Evolutionary conservation across 1,139 yeast species (phyloP), one percentile per base, ranked within the genome.

Genomic region (Ashbya aceris): DNA sequence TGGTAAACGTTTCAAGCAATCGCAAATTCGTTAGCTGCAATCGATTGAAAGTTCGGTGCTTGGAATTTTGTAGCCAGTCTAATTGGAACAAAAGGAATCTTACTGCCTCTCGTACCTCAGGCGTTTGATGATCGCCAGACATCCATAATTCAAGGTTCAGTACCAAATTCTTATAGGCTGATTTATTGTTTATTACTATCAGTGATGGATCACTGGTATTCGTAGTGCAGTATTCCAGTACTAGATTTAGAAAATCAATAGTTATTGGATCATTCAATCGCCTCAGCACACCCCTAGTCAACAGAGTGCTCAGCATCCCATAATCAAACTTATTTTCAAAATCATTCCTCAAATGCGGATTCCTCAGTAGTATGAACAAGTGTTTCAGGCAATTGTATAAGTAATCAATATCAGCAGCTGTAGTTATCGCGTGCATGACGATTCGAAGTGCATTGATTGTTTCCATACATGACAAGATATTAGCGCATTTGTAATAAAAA

Each of bases 41-140:
- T 2, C 66, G 54, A 52, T 83, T 84, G 55, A 69, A 73, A 1
- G 65, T 55, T 14, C 62, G 64, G 53, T 68, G 73, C 45, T 67
- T 71, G 36, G 83, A 76, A 14, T 69, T 73, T 36, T 68, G 67
- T 7, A 76, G 62, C 45, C 83, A 68, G 1, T 71, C 71, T 40
- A 81, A 66, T 47, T 83, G 89, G 43, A 70, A 71, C 4, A 80
- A 59, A 8, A 81, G 60, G 43, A 69, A 70, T 35, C 73, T 66
- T 40, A 77, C 67, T 0, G 76, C 65, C 31, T 70, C 74, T 6
- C 29, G 27, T 1, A 67, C 50, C 14, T 65, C 70, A 2, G 56
- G 50, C 2, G 45, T 45, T 14, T 46, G 51, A 30, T 9, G 4
- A 41, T 23, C 20, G 48, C 8, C 44, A 33, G 36, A 27, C 29